These are phyloP conservation scores for Biscogniauxia mediterranea DNA, from an alignment of 2,329 filamentous ascomycete genomes.

Conservation along the genomic window DNA sequence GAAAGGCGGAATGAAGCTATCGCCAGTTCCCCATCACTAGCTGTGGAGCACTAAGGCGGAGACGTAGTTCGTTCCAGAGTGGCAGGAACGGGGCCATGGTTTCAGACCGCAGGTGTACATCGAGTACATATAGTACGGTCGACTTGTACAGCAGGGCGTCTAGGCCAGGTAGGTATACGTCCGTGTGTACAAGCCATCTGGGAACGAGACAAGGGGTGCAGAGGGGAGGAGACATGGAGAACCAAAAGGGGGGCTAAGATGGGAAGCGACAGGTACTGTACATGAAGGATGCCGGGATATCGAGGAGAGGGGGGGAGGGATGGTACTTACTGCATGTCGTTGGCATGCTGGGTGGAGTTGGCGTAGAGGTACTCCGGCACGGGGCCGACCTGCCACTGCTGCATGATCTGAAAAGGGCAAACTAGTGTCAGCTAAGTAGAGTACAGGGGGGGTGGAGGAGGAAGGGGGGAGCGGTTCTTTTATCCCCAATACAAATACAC, in stretches of 20 bases:
- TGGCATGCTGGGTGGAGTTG: slow-evolving; percentile 51
- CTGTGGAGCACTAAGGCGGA: slow-evolving; percentile 14
- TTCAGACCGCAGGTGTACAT: slow-evolving; percentile 23
- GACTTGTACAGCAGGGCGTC: slow-evolving; percentile 15
- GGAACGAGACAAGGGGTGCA: slow-evolving; percentile 15
- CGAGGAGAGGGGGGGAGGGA: slow-evolving; percentile 31
- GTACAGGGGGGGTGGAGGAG: neutral
- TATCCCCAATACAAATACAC: neutral
- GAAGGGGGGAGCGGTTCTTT: neutral
- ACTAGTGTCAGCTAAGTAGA: slow-evolving; percentile 30
- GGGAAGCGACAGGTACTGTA: slow-evolving; percentile 20
- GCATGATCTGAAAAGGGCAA: slow-evolving; percentile 49
- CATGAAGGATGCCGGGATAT: slow-evolving; percentile 21
- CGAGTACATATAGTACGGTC: slow-evolving; percentile 22
- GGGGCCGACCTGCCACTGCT: slow-evolving; percentile 61
- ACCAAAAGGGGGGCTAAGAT: slow-evolving; percentile 3
- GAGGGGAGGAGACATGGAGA: slow-evolving; percentile 7
- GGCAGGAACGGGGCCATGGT: slow-evolving; percentile 20
- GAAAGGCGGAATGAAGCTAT: slow-evolving; percentile 20
- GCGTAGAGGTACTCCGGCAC: slow-evolving; percentile 59
- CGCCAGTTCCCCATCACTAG: slow-evolving; percentile 19
- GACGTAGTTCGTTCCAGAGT: slow-evolving; percentile 13
- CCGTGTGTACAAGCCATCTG: slow-evolving; percentile 25
- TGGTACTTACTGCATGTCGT: slow-evolving; percentile 59
- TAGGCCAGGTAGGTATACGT: slow-evolving; percentile 2